Percentiles rank a stretch among this genome's conserved stretches.
Conservation (phyloP, 768 basidiomycete species). For the Boletus reticuloceps region DNA sequence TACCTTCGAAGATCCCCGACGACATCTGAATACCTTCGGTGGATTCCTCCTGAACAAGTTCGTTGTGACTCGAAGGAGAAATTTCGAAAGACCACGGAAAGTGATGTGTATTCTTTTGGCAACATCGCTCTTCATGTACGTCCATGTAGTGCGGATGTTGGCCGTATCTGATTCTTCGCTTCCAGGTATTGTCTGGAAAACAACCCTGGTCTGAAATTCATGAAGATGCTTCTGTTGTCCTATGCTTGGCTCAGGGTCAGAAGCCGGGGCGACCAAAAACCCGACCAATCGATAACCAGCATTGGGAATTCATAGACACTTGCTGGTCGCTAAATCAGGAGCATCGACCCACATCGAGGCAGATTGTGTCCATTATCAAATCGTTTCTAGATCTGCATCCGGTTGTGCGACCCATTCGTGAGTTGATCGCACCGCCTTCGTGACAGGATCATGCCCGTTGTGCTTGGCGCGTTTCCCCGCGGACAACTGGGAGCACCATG, state of each 20-base stretch:
- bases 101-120: conserved; percentile 14
- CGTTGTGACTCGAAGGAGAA: conserved; percentile 13
- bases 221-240: conserved; percentile 4
- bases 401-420: background rate
- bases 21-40: conserved; percentile 37
- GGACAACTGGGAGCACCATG: no score
- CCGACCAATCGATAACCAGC: background rate
- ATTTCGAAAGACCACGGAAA: background rate
- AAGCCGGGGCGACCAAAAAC: background rate
- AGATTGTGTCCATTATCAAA: background rate
- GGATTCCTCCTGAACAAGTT: conserved; percentile 38
- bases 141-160: background rate
- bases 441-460: background rate
- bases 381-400: background rate
- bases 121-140: conserved; percentile 29
- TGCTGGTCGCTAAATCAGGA: conserved; percentile 1
- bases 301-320: conserved; percentile 2
- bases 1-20: conserved; percentile 19
- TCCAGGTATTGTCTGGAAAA: conserved; percentile 21
- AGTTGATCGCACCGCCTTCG: background rate
- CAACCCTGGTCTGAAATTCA: background rate
- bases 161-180: background rate
- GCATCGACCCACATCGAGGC: background rate
- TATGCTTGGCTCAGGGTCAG: background rate
- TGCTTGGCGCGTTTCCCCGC: no score